Conservation (phyloP, 352 stramenopile genomes). For the Pythium brachiatum region DNA sequence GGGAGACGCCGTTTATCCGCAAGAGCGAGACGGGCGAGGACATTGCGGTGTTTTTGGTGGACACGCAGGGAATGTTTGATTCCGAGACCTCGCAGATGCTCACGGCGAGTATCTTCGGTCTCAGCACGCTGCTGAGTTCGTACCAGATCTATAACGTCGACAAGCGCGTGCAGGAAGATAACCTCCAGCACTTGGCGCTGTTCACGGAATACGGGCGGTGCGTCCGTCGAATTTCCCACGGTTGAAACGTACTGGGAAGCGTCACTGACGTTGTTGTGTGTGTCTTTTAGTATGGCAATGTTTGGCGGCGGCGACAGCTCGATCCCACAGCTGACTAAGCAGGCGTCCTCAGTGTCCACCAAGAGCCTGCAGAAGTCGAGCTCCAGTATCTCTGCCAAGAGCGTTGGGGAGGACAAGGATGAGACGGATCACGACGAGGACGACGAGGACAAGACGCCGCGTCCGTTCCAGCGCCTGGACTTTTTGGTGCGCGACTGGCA, state of each 20-base stretch:
- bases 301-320: constrained; percentile 47
- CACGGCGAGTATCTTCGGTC: constrained; percentile 98
- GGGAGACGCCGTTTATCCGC: constrained; percentile 96
- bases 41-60: constrained; percentile 96
- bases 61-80: constrained; percentile 99
- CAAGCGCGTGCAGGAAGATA: constrained; percentile 99
- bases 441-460: constrained; percentile 32
- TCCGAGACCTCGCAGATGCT: constrained; percentile 98
- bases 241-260: neutral
- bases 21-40: constrained; percentile 82
- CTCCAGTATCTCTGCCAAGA: constrained; percentile 39
- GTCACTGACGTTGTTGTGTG: neutral
- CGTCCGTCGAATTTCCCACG: constrained; percentile 24
- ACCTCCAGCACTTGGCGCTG: constrained; percentile 98
- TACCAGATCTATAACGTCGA: constrained; percentile 99
- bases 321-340: constrained; percentile 23
- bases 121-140: constrained; percentile 94
- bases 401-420: constrained; percentile 15
- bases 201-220: constrained; percentile 98
- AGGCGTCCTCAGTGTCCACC: constrained; percentile 17
- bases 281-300: constrained; percentile 57
- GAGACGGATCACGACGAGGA: constrained; percentile 26
- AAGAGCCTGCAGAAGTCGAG: constrained; percentile 38
- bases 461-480: constrained; percentile 97
- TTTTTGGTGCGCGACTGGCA: constrained; percentile 99